phyloP scores from a whole-genome alignment of 2,329 filamentous ascomycete genomes.

The Canariomyces notabilis region DNA sequence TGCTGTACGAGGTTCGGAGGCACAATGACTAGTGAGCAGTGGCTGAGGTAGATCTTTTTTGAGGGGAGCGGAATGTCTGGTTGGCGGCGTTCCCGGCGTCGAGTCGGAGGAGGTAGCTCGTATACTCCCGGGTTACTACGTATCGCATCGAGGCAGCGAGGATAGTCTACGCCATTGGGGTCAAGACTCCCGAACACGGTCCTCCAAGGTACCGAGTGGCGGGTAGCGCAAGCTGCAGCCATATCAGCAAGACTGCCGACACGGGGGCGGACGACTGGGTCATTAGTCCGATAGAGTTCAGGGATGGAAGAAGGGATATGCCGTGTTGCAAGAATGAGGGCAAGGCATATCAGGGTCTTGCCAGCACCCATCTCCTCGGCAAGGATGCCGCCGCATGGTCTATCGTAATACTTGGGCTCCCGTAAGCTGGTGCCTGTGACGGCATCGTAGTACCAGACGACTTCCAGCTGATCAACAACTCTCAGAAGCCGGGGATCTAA shows the following conservation, averaged over 20 bases:
- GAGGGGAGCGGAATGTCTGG: conserved; percentile 28
- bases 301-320: conserved; percentile 63
- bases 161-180: conserved; percentile 44
- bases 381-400: conserved; percentile 68
- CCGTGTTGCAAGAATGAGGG: conserved; percentile 70
- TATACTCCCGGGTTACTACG: conserved; percentile 56
- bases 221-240: conserved; percentile 65
- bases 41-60: conserved; percentile 57
- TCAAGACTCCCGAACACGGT: conserved; percentile 52
- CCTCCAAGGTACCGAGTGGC: conserved; percentile 66
- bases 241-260: conserved; percentile 68
- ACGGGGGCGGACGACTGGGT: conserved; percentile 36
- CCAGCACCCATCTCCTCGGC: conserved; percentile 79
- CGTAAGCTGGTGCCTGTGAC: conserved; percentile 57
- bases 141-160: conserved; percentile 52
- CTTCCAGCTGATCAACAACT: conserved; percentile 55
- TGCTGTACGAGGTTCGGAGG: conserved; percentile 79
- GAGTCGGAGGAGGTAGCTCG: conserved; percentile 43
- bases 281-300: conserved; percentile 47
- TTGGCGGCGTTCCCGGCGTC: conserved; percentile 35
- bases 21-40: conserved; percentile 71
- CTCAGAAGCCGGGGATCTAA: conserved; percentile 69
- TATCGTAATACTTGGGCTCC: conserved; percentile 69
- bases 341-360: conserved; percentile 83
- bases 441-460: conserved; percentile 64